Evolutionary conservation across 2,329 filamentous ascomycete species (phyloP), one percentile per base, ranked within the genome.

Genomic region (Calycina marina): DNA sequence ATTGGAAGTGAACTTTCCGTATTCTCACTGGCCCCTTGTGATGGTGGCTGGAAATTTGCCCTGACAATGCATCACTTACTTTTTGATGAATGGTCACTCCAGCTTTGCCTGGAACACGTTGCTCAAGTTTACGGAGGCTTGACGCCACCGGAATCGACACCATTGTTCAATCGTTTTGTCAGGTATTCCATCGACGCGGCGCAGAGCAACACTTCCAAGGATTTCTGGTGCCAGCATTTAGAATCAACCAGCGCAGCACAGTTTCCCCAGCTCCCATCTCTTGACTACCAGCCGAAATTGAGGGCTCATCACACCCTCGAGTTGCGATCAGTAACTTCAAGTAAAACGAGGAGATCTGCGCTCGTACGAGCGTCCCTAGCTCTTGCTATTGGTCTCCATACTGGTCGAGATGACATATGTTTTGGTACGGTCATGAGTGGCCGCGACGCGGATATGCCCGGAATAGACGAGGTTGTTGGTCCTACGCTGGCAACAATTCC

Each of bases 61-160:
- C 47, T 66, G 34, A 64, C 62, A 2, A 62, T 67, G 52, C 66
- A 70, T 39, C 67, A 71, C 40, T 62, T 60, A 4, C 45, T 69
- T 0, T 71, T 69, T 36, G 67, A 71, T 29, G 67, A 65, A n/a
- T 69, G 65, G 65, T 61, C 59, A 0, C 38, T 49, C 31, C 41
- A 46, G 3, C 18, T 50, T 14, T 37, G 55, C 2, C 34, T 54
- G 6, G 34, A 45, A 10, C 39, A 47, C 26, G 40, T 51, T 11
- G 31, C 37, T 4, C 30, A 32, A 5, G 41, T 41, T 4, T 41
- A 38, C 14, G 24, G 37, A 6, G 30, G 26, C 13, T 8, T 11
- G 25, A 9, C 10, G 25, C 25, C 14, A 28, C 20, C 10, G 32
- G 40, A 1, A 43, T 28, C 45, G 4, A 39, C 45, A 15, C 42